phyloP scores from a whole-genome alignment of 2,329 filamentous ascomycete genomes.

The Colletotrichum salicis region DNA sequence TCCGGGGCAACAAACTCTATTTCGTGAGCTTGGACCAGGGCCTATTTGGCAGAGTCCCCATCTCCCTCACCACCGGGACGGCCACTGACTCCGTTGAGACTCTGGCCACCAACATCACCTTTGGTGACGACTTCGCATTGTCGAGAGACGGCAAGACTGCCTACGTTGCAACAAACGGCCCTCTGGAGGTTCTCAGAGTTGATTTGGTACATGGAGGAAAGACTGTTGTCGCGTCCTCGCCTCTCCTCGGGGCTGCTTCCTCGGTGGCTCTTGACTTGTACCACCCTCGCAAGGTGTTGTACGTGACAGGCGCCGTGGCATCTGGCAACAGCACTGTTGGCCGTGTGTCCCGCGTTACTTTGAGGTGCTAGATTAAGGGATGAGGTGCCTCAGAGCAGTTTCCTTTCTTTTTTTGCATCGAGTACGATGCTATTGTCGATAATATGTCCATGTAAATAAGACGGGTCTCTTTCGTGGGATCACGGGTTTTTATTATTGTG shows the following conservation, averaged over 20 bases:
- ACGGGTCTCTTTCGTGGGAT: too few species aligned
- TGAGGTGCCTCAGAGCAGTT: background rate
- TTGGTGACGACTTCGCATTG: constrained; percentile 25
- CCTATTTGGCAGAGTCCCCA: background rate
- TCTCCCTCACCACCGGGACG: background rate
- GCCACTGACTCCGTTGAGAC: background rate
- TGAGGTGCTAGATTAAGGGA: background rate
- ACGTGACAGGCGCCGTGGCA: background rate
- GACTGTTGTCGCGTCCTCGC: background rate
- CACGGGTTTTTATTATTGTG: too few species aligned
- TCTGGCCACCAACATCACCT: constrained; percentile 5
- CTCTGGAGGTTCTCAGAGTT: background rate
- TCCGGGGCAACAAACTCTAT: constrained; percentile 3
- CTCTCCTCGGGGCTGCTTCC: background rate
- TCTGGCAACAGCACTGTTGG: background rate
- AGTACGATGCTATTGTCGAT: too few species aligned
- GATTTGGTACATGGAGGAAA: background rate
- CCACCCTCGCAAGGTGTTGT: background rate
- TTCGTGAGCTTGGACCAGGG: constrained; percentile 25
- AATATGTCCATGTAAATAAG: background rate
- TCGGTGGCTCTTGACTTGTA: background rate
- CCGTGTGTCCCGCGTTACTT: background rate
- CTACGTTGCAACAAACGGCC: constrained; percentile 17
- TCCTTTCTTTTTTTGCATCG: background rate
- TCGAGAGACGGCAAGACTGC: constrained; percentile 13